These are phyloP conservation scores for Globisporangium cystogenes DNA, from an alignment of 352 stramenopile genomes.

Conservation along the genomic window DNA sequence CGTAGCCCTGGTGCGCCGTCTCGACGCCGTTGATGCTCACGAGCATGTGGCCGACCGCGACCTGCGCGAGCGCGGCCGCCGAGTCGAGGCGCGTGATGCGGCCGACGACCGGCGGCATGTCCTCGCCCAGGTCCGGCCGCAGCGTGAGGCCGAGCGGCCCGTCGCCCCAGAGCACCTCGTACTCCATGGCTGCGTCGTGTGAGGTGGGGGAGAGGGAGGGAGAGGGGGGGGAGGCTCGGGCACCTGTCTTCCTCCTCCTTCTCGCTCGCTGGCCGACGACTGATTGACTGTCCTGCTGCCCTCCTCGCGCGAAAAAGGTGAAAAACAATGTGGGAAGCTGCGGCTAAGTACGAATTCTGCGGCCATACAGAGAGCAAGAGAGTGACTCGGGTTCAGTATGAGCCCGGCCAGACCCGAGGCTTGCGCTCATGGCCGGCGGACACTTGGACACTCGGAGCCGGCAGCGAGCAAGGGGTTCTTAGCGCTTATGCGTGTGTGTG, in stretches of 20 bases:
- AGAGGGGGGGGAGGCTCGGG: neutral
- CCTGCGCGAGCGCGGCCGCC: conserved; percentile 69
- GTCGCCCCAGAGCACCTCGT: conserved; percentile 84
- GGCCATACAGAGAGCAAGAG: no score
- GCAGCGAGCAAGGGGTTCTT: no score
- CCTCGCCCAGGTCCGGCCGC: conserved; percentile 74
- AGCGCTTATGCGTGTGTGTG: no score
- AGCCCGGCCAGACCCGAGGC: no score
- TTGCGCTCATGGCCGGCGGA: no score
- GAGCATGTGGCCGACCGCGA: conserved; percentile 84
- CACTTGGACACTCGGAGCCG: no score
- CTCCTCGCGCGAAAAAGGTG: no score
- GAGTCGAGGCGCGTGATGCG: conserved; percentile 86
- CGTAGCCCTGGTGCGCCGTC: conserved; percentile 82
- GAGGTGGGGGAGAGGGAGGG: neutral
- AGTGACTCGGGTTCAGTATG: no score
- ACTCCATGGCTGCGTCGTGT: conserved; percentile 51
- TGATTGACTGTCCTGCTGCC: no score
- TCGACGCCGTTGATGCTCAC: conserved; percentile 87
- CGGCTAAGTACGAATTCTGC: no score
- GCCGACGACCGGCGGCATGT: conserved; percentile 85
- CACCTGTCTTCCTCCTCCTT: neutral
- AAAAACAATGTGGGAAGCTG: no score
- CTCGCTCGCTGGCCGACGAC: neutral
- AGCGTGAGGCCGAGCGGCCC: conserved; percentile 77